Conservation (phyloP, 176 grass and related monocot species). For the Musa beccarii region DNA sequence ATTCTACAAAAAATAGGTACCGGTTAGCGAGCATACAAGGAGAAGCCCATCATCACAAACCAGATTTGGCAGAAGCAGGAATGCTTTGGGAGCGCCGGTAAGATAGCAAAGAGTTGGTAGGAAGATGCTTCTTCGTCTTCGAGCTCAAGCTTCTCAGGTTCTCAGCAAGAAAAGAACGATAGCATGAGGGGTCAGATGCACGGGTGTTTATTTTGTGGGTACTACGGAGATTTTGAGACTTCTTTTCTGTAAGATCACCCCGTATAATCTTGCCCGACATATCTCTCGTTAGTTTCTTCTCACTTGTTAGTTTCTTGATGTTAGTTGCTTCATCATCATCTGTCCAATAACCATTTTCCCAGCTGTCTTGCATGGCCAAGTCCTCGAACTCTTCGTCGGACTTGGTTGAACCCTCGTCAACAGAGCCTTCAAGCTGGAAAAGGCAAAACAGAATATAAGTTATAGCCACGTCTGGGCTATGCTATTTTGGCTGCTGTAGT, state of each 20-base stretch:
- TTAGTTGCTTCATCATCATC: neutral
- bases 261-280: neutral
- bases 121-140: neutral
- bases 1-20: neutral
- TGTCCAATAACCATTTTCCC: neutral
- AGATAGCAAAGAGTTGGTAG: neutral
- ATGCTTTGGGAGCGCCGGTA: neutral
- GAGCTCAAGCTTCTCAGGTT: neutral
- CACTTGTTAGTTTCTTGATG: neutral
- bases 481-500: no score
- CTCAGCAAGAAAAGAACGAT: neutral
- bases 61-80: neutral
- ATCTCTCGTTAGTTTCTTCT: neutral
- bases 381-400: neutral
- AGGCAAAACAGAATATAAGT: neutral
- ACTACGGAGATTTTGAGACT: neutral
- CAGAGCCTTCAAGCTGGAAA: conserved; percentile 5
- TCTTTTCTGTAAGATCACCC: neutral
- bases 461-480: neutral
- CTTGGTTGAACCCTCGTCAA: neutral
- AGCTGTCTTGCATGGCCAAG: neutral
- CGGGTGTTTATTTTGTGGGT: neutral
- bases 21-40: neutral
- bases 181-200: neutral
- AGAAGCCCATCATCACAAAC: neutral